Percentiles rank a stretch among this genome's conserved stretches.
These are phyloP conservation scores for Ogataea pilisensis DNA, from an alignment of 805 yeast species.

Conservation along the genomic window DNA sequence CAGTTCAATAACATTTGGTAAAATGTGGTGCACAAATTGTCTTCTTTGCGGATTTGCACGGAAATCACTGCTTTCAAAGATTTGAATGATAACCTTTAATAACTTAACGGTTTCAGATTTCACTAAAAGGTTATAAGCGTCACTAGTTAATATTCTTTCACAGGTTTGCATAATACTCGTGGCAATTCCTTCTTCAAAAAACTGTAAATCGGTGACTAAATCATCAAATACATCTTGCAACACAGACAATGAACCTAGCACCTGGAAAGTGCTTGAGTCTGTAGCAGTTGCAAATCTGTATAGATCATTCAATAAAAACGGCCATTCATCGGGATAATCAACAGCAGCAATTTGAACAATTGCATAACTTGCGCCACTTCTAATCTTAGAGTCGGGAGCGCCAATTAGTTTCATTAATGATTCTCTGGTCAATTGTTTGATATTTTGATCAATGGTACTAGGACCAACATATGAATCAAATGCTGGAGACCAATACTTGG, in stretches of 20 bases:
- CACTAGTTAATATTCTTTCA: conserved; percentile 34
- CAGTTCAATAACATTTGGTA: conserved; percentile 27
- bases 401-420: conserved; percentile 47
- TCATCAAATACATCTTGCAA: conserved; percentile 82
- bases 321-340: conserved; percentile 98
- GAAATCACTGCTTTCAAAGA: conserved; percentile 49
- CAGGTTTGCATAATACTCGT: conserved; percentile 48
- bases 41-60: conserved; percentile 35
- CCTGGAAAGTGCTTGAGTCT: conserved; percentile 29
- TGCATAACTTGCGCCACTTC: conserved; percentile 66
- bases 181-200: conserved; percentile 73
- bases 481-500: conserved; percentile 78
- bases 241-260: conserved; percentile 55
- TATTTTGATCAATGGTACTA: conserved; percentile 39
- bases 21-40: conserved; percentile 29
- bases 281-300: conserved; percentile 33
- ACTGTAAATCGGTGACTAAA: conserved; percentile 79
- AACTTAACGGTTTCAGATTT: conserved; percentile 47
- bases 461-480: conserved; percentile 72
- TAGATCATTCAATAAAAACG: conserved; percentile 51
- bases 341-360: conserved; percentile 81
- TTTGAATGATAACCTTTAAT: conserved; percentile 49
- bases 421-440: conserved; percentile 49
- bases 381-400: conserved; percentile 51
- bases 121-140: conserved; percentile 28